Base-by-base conservation (phyloP, 1,284 basidiomycete genomes). In the Ustilago bromivora region DNA sequence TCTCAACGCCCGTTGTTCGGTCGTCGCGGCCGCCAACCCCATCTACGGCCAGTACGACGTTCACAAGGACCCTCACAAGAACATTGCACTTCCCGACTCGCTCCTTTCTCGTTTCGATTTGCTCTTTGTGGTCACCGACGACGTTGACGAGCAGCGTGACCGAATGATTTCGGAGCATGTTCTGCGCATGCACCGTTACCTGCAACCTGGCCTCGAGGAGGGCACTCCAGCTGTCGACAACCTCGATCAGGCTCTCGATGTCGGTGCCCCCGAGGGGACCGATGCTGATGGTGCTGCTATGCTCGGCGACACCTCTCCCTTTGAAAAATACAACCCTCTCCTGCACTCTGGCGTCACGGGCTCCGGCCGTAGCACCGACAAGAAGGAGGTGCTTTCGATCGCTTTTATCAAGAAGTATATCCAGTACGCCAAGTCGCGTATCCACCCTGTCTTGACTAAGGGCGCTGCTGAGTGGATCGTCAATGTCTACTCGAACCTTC, bases 11-110 rank as follows among this genome's bases (percentile, higher is more conserved):
- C 91, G 97, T 47, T 99, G 96, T 87, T 97, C 94, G 80, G 97
- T 99, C 41, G 92, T 99, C 54, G 97, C 97, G 8, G 97, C 97
- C 34, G 97, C 97, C 52, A 99, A 99, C 87, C 97, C 97, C 0
- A 98, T 99, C 81, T 99, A 99, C 85, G 97, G 97, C 55, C 96
- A 98, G 88, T 99, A 99, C 87, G 97, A 99, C 87, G 94, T 99
- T 28, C 96, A 99, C 89, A 99, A 99, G 88, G 97, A 99, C 87
- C 97, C 97, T 19, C 96, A 98, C 88, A 93, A 93, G 88, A 99
- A 99, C 86, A 99, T 99, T 82, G 97, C 96, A 3, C 91, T 99
- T 1, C 97, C 97, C 4, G 97, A 99, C 87, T 99, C 97, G 38
- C 90, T 99, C 17, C 90, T 99, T 19, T 99, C 97, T 19, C 96